Conservation (phyloP, 2,329 filamentous ascomycete species). For the Emmonsia crescens region DNA sequence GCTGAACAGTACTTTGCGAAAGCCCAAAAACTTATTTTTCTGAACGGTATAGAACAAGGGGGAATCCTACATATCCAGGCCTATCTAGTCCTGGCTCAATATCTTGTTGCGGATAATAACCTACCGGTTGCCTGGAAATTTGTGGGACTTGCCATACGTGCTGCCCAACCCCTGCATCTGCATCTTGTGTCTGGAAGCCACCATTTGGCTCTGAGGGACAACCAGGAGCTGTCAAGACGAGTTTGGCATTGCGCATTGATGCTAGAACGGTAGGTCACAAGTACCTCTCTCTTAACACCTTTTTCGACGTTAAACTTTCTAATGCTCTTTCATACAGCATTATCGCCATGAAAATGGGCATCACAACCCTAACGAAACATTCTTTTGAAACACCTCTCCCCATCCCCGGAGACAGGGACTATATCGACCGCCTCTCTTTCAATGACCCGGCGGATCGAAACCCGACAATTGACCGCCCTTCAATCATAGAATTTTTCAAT, state of each 20-base stretch:
- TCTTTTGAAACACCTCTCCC: constrained; percentile 16
- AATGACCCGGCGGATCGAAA: not conserved
- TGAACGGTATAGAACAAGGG: constrained; percentile 9
- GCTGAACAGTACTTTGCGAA: constrained; percentile 13
- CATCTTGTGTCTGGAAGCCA: constrained; percentile 14
- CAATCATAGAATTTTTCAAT: constrained; percentile 18
- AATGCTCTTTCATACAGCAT: constrained; percentile 8
- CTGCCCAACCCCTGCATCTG: constrained; percentile 15
- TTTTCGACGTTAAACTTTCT: not conserved
- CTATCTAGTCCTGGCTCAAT: constrained; percentile 17
- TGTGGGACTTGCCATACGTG: constrained; percentile 16
- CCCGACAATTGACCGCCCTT: constrained; percentile 13
- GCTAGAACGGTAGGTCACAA: constrained; percentile 13
- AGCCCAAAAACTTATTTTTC: constrained; percentile 13
- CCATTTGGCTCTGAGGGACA: constrained; percentile 8
- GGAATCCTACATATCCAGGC: constrained; percentile 14
- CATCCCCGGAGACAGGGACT: constrained; percentile 17
- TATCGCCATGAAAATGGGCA: constrained; percentile 16
- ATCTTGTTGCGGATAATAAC: constrained; percentile 16
- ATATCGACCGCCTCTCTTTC: constrained; percentile 16
- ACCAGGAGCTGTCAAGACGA: constrained; percentile 15
- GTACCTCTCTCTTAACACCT: not conserved
- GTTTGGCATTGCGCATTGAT: constrained; percentile 21
- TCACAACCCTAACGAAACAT: constrained; percentile 12
- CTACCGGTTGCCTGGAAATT: constrained; percentile 16